A percentile compares a stretch with the other conserved stretches of the same genome.
Conservation (phyloP, 805 yeast species). For the Debaryomyces tyrocola region DNA sequence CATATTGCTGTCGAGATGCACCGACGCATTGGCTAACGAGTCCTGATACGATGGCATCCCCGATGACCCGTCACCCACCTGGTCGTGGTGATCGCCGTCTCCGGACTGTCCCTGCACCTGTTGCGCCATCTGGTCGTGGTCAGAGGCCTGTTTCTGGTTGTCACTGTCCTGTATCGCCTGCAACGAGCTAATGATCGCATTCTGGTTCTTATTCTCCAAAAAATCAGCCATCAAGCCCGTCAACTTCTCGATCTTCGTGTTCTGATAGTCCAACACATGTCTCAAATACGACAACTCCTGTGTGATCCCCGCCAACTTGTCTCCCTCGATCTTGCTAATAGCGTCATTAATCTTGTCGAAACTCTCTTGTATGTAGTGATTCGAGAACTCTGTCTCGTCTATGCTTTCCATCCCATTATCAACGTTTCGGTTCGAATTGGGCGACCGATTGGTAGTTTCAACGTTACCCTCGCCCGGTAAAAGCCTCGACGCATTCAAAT, state of each 20-base stretch:
- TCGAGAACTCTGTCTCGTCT: not conserved
- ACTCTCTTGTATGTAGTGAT: conserved; percentile 9
- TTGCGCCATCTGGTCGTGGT: conserved; percentile 3
- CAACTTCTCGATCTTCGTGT: conserved; percentile 38
- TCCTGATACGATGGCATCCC: conserved; percentile 1
- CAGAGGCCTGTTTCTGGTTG: conserved; percentile 13
- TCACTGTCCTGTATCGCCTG: conserved; percentile 26
- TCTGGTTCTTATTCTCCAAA: conserved; percentile 26
- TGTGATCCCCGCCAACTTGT: conserved; percentile 19
- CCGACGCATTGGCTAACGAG: conserved; percentile 4
- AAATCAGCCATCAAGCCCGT: conserved; percentile 32
- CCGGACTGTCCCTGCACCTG: conserved; percentile 8
- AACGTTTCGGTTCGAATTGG: not conserved
- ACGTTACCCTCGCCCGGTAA: conserved; percentile 6
- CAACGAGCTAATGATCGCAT: conserved; percentile 27
- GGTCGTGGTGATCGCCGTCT: conserved; percentile 10
- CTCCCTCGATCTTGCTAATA: conserved; percentile 25
- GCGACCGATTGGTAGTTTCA: conserved; percentile 1
- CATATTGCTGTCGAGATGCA: conserved; percentile 34
- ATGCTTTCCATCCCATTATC: not conserved
- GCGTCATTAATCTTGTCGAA: conserved; percentile 9
- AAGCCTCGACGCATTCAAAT: conserved; percentile 5
- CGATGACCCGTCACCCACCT: conserved; percentile 2
- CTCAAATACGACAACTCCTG: conserved; percentile 38
- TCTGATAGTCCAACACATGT: conserved; percentile 38